phyloP scores from a whole-genome alignment of 192 early-diverging fungal species.

The Geranomyces variabilis region DNA sequence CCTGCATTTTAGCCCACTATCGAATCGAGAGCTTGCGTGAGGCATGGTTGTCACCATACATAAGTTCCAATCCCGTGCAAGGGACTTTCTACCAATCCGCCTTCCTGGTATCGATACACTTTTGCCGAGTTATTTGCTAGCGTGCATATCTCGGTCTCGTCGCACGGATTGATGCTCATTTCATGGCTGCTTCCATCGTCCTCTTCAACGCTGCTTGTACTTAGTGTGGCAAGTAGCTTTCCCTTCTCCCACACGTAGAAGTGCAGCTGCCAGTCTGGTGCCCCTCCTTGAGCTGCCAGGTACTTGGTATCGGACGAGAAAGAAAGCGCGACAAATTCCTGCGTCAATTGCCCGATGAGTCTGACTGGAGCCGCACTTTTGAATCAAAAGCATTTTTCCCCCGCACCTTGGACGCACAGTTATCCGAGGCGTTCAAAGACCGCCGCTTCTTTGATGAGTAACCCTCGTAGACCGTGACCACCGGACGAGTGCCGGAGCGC shows the following conservation, averaged over 20 bases:
- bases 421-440: slow-evolving; percentile 24
- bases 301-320: slow-evolving; percentile 59
- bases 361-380: too few relatives aligned
- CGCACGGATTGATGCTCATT: slow-evolving; percentile 47
- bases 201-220: slow-evolving; percentile 7
- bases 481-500: slow-evolving; percentile 22
- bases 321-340: slow-evolving; percentile 53
- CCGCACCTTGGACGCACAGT: slow-evolving; percentile 32
- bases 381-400: neutral
- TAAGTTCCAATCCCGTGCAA: slow-evolving; percentile 2
- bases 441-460: slow-evolving; percentile 48
- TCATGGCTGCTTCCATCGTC: slow-evolving; percentile 28
- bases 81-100: slow-evolving; percentile 28
- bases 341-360: neutral
- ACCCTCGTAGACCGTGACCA: slow-evolving; percentile 50
- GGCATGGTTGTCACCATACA: too few relatives aligned
- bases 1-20: too few relatives aligned
- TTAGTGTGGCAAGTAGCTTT: slow-evolving; percentile 40
- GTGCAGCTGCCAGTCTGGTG: slow-evolving; percentile 55
- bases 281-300: slow-evolving; percentile 47
- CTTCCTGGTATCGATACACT: slow-evolving; percentile 51
- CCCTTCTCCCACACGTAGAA: slow-evolving; percentile 64
- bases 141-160: slow-evolving; percentile 49
- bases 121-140: slow-evolving; percentile 33
- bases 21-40: too few relatives aligned